Evolutionary conservation across 2,329 filamentous ascomycete species (phyloP).

Genomic region (Furcasterigmium furcatum): DNA sequence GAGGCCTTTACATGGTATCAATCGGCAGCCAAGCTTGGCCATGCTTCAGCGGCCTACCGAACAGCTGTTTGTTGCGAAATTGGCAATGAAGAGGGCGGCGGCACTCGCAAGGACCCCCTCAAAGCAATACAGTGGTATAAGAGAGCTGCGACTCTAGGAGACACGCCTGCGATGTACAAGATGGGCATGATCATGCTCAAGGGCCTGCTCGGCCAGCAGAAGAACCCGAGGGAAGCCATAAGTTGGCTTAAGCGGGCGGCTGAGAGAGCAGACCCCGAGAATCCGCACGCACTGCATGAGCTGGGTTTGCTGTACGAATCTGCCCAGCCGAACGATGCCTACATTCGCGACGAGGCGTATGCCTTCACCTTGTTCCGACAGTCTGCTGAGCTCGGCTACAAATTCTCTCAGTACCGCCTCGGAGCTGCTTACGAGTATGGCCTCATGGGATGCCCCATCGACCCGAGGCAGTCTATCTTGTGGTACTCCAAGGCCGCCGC

Average conservation of each 20-base stretch:
- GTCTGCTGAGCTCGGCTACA: conserved; percentile 87
- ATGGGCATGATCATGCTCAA: conserved; percentile 95
- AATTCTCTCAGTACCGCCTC: conserved; percentile 88
- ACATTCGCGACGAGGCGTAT: conserved; percentile 79
- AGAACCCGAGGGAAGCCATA: conserved; percentile 80
- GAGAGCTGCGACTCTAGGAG: conserved; percentile 83
- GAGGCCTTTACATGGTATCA: conserved; percentile 94
- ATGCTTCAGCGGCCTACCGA: conserved; percentile 84
- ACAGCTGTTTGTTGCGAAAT: conserved; percentile 98
- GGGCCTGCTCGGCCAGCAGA: conserved; percentile 82
- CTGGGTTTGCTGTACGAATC: conserved; percentile 66
- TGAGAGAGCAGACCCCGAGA: conserved; percentile 81
- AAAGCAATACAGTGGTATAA: conserved; percentile 99
- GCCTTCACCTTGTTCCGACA: conserved; percentile 79
- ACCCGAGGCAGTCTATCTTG: conserved; percentile 79
- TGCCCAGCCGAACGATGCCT: conserved; percentile 63
- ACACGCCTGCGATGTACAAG: conserved; percentile 96
- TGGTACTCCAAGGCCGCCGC: conserved; percentile 92
- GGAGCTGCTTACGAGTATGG: conserved; percentile 91
- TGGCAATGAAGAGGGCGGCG: conserved; percentile 89
- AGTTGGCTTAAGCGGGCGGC: conserved; percentile 92
- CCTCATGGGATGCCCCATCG: conserved; percentile 75
- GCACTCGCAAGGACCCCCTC: conserved; percentile 82
- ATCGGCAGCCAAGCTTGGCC: conserved; percentile 84
- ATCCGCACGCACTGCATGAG: conserved; percentile 93